Conservation (phyloP, 1,139 yeast genomes). For the Yamadazyma taylorii region DNA sequence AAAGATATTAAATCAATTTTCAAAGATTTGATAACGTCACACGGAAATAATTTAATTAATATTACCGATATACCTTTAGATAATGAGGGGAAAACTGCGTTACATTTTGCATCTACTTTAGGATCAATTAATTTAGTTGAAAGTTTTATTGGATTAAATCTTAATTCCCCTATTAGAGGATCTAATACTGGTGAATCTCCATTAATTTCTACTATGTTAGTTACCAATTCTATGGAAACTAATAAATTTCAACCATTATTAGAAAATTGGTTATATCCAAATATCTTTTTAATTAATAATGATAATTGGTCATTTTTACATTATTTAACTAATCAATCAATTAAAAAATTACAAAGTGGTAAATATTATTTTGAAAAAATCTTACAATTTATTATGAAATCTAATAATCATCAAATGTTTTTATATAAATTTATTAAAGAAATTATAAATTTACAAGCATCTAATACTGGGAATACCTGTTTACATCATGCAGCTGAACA, state of each 20-base stretch:
- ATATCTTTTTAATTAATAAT: conserved; percentile 37
- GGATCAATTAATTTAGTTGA: conserved; percentile 41
- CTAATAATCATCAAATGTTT: conserved; percentile 38
- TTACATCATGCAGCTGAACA: conserved; percentile 88
- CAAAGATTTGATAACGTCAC: conserved; percentile 20
- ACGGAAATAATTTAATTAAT: conserved; percentile 9
- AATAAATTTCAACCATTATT: conserved; percentile 40
- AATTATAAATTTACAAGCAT: conserved; percentile 75
- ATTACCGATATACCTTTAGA: conserved; percentile 42
- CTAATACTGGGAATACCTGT: conserved; percentile 79
- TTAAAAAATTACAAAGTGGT: conserved; percentile 32
- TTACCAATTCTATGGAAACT: conserved; percentile 48
- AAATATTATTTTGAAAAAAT: conserved; percentile 76
- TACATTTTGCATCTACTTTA: conserved; percentile 47
- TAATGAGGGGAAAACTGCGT: conserved; percentile 43
- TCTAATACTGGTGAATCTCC: conserved; percentile 43
- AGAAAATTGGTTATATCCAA: conserved; percentile 37
- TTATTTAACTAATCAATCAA: conserved; percentile 30
- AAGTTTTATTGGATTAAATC: conserved; percentile 34
- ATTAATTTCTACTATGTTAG: conserved; percentile 40
- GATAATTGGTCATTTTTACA: conserved; percentile 39
- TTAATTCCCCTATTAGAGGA: conserved; percentile 46
- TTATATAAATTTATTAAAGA: conserved; percentile 64
- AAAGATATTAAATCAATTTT: conserved; percentile 32
- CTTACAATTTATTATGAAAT: conserved; percentile 71